phyloP scores from a whole-genome alignment of 108 stramenopile genomes.

The Skeletonema grethae region DNA sequence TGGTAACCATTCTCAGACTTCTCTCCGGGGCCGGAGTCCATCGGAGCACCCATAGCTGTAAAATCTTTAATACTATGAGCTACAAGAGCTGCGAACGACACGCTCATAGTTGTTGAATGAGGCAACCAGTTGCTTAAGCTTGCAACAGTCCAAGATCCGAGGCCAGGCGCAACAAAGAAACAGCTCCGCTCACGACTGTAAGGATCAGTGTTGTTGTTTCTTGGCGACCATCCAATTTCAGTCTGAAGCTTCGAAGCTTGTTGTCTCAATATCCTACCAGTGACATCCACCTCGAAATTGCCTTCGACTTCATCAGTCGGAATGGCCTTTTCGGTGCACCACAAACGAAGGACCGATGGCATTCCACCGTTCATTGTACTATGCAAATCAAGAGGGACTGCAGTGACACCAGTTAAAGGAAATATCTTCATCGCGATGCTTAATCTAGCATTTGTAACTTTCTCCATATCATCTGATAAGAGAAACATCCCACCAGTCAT shows the following conservation, averaged over 20 bases:
- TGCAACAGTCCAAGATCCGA: conserved; percentile 88
- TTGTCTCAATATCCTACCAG: conserved; percentile 21
- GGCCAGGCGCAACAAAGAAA: conserved; percentile 74
- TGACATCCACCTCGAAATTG: background rate
- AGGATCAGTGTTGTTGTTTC: conserved; percentile 33
- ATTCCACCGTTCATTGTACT: conserved; percentile 69
- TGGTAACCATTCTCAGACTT: conserved; percentile 67
- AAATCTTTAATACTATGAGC: conserved; percentile 47
- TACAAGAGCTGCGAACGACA: conserved; percentile 43
- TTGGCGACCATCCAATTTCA: conserved; percentile 35
- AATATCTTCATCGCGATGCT: conserved; percentile 76
- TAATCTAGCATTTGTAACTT: conserved; percentile 65
- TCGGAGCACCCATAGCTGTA: conserved; percentile 23
- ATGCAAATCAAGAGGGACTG: conserved; percentile 83
- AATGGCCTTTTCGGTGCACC: conserved; percentile 78
- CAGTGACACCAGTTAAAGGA: conserved; percentile 81
- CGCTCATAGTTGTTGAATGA: conserved; percentile 44
- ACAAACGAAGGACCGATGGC: conserved; percentile 75
- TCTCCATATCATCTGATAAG: conserved; percentile 86
- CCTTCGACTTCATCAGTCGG: background rate
- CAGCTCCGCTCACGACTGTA: conserved; percentile 79
- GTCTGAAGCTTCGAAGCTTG: conserved; percentile 38
- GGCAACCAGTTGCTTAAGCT: conserved; percentile 86
- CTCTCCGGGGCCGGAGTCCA: conserved; percentile 30
- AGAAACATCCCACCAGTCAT: conserved; percentile 94